Percentiles rank a stretch among this genome's conserved stretches.
Evolutionary conservation across 805 yeast species (phyloP).

Genomic region (Yarrowia divulgata): DNA sequence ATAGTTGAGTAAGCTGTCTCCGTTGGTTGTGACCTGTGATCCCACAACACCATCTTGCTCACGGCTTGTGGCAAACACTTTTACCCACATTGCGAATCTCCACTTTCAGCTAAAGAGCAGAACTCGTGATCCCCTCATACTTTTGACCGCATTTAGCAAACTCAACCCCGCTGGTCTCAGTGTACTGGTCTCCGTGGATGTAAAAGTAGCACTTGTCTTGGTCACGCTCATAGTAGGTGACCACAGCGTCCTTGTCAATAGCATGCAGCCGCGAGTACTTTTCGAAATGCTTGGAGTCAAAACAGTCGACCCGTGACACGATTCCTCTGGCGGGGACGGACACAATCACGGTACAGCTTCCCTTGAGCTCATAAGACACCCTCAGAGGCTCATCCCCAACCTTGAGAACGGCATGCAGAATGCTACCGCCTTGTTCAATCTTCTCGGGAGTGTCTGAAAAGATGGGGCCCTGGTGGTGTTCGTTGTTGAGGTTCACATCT

Average conservation of each 20-base stretch:
- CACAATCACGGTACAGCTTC: conserved; percentile 16
- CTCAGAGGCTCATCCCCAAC: conserved; percentile 5
- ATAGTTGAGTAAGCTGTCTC: too few relatives aligned
- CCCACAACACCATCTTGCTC: too few relatives aligned
- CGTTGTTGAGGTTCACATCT: conserved; percentile 16
- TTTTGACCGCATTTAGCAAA: conserved; percentile 23
- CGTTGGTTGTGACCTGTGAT: too few relatives aligned
- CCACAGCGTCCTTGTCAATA: conserved; percentile 7
- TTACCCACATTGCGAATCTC: too few relatives aligned
- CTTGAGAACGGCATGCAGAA: conserved; percentile 14
- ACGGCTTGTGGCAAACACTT: too few relatives aligned
- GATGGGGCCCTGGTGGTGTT: not conserved
- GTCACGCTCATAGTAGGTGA: conserved; percentile 16
- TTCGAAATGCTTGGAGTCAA: conserved; percentile 20
- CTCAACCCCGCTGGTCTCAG: conserved; percentile 27
- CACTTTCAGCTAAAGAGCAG: not conserved
- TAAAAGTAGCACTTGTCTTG: conserved; percentile 12
- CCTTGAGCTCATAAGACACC: conserved; percentile 13
- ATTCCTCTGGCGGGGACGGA: not conserved
- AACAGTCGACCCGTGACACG: conserved; percentile 21
- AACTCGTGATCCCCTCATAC: conserved; percentile 24
- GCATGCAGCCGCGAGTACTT: conserved; percentile 15
- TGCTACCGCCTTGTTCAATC: conserved; percentile 19
- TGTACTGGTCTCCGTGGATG: conserved; percentile 17
- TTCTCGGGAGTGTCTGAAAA: conserved; percentile 19